phyloP scores from a whole-genome alignment of 768 basidiomycete species.

The Suillus cothurnatus region DNA sequence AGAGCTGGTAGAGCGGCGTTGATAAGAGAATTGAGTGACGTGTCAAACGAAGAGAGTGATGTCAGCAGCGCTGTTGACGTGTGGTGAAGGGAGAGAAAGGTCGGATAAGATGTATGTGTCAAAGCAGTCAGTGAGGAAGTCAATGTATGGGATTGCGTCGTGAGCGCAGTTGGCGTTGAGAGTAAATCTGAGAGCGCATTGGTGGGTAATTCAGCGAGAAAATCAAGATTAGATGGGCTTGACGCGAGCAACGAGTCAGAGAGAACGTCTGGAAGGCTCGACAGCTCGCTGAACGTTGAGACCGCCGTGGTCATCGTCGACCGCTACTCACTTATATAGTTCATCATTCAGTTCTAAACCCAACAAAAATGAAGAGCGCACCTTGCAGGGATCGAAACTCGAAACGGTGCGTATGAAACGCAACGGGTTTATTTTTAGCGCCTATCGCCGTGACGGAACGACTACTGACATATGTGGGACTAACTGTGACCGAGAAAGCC shows the following conservation, averaged over 20 bases:
- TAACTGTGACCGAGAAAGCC: neutral
- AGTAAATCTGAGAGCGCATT: conserved; percentile 70
- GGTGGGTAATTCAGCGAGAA: conserved; percentile 66
- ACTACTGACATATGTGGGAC: neutral
- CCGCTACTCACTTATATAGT: neutral
- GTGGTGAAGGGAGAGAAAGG: conserved; percentile 85
- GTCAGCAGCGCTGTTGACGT: conserved; percentile 73
- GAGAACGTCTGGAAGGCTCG: conserved; percentile 29
- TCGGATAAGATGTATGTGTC: conserved; percentile 89
- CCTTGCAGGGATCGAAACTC: neutral
- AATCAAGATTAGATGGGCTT: conserved; percentile 37
- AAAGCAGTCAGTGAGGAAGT: conserved; percentile 88
- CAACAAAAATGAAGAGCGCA: neutral
- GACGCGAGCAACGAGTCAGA: conserved; percentile 15
- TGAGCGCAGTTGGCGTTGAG: conserved; percentile 72
- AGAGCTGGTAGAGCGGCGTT: conserved; percentile 71
- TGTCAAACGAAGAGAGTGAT: conserved; percentile 74
- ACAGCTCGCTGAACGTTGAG: conserved; percentile 20
- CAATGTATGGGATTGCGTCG: conserved; percentile 83
- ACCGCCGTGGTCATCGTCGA: conserved; percentile 22
- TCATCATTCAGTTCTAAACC: neutral
- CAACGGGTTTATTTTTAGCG: neutral
- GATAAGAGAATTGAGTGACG: conserved; percentile 72
- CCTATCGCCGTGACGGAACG: neutral
- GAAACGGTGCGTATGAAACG: neutral